phyloP scores from a whole-genome alignment of 768 basidiomycete species.

The Asterophora lycoperdoides region DNA sequence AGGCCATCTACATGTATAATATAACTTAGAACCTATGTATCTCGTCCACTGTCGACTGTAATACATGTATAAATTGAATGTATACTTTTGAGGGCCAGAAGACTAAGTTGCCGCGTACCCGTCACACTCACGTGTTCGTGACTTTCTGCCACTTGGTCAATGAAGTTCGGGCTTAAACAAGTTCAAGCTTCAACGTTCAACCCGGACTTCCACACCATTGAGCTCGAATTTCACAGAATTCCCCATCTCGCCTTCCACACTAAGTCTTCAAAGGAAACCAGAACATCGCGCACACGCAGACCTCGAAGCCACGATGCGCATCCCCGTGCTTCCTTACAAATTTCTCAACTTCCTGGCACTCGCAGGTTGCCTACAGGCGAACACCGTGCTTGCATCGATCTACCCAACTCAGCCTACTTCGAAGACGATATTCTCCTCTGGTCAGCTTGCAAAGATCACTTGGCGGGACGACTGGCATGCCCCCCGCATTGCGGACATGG shows the following conservation, averaged over 20 bases:
- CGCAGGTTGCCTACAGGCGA: conserved; percentile 1
- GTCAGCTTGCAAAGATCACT: conserved; percentile 34
- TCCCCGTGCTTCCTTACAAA: not conserved
- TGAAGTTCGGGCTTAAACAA: no score
- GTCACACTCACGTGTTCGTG: no score
- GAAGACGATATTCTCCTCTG: conserved; percentile 41
- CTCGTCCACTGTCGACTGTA: not conserved
- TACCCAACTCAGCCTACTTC: conserved; percentile 50
- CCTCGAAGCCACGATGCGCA: not conserved
- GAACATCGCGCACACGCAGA: not conserved
- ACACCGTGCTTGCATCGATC: conserved; percentile 29
- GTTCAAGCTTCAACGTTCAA: no score
- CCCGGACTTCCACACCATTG: no score
- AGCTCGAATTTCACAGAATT: no score
- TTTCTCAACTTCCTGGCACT: not conserved
- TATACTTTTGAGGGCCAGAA: not conserved
- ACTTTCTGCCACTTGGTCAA: no score
- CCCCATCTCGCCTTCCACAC: no score
- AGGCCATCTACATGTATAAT: conserved; percentile 10
- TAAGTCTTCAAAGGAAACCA: no score
- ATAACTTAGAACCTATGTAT: not conserved
- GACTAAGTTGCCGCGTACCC: no score
- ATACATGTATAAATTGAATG: no score
- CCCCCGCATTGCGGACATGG: conserved; percentile 41
- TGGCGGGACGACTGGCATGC: conserved; percentile 47